Percentiles rank a stretch among this genome's conserved stretches.
These are phyloP conservation scores for Malassezia cuniculi DNA, from an alignment of 1,284 basidiomycete species.

Conservation along the genomic window DNA sequence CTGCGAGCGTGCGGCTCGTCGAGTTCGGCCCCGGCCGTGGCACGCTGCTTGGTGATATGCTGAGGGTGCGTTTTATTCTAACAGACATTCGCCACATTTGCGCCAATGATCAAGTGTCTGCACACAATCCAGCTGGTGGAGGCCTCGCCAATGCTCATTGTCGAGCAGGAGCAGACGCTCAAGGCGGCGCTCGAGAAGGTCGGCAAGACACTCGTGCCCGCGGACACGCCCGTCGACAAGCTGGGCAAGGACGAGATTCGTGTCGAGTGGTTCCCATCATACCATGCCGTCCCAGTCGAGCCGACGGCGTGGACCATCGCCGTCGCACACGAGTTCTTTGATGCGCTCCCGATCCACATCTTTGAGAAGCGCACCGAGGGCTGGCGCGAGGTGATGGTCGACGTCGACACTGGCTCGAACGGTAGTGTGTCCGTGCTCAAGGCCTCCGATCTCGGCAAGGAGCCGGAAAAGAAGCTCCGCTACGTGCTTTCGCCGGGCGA, in stretches of 20 bases:
- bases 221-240: constrained; percentile 12
- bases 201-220: constrained; percentile 21
- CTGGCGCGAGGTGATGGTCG: constrained; percentile 77
- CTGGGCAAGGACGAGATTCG: constrained; percentile 30
- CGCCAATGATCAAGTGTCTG: constrained; percentile 21
- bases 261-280: constrained; percentile 61
- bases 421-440: constrained; percentile 20
- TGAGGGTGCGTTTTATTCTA: constrained; percentile 54
- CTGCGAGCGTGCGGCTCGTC: constrained; percentile 57
- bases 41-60: constrained; percentile 78
- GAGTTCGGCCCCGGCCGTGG: constrained; percentile 91
- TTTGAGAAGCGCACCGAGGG: constrained; percentile 58
- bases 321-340: constrained; percentile 94
- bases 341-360: constrained; percentile 82
- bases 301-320: constrained; percentile 61
- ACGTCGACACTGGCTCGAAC: constrained; percentile 39
- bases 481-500: constrained; percentile 58
- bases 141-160: constrained; percentile 34
- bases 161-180: constrained; percentile 24
- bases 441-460: constrained; percentile 17
- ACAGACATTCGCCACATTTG: constrained; percentile 33
- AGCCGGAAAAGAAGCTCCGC: constrained; percentile 47
- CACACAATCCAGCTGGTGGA: constrained; percentile 37
- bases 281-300: constrained; percentile 56
- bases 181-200: constrained; percentile 15